Percentiles rank a stretch among this genome's conserved stretches.
Evolutionary conservation across 495 filamentous ascomycete genomes (phyloP).

Genomic region (Parachaetomium inaequale): DNA sequence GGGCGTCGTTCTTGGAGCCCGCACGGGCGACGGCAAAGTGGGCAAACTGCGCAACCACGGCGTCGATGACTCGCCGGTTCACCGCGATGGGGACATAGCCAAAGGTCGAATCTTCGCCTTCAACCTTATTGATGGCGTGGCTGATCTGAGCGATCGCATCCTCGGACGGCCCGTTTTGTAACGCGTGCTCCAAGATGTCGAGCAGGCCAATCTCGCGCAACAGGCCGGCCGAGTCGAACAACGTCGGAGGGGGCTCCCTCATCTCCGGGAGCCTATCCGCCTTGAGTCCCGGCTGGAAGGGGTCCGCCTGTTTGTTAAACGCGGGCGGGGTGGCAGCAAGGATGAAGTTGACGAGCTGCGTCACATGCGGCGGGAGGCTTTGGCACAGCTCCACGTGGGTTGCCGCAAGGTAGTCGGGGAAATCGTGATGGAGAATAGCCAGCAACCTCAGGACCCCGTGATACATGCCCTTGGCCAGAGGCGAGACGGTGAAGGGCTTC

Average conservation of each 20-base stretch:
- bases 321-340: constrained; percentile 77
- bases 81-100: constrained; percentile 63
- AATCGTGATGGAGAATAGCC: constrained; percentile 86
- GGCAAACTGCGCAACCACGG: constrained; percentile 78
- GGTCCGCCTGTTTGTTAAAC: constrained; percentile 73
- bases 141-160: constrained; percentile 67
- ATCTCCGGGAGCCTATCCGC: constrained; percentile 77
- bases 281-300: constrained; percentile 74
- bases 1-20: constrained; percentile 51
- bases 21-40: constrained; percentile 59
- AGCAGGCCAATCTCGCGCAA: constrained; percentile 63
- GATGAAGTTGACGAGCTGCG: constrained; percentile 85
- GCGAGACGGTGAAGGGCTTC: constrained; percentile 65
- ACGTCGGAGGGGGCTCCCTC: constrained; percentile 58
- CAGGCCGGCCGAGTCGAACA: constrained; percentile 54
- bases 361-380: constrained; percentile 77
- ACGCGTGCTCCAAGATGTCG: constrained; percentile 60
- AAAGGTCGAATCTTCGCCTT: constrained; percentile 53
- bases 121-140: constrained; percentile 58
- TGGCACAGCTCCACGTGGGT: constrained; percentile 83
- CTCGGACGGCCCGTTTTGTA: constrained; percentile 60
- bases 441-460: constrained; percentile 77
- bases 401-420: constrained; percentile 84
- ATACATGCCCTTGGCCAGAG: constrained; percentile 76
- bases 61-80: constrained; percentile 69